Percentiles rank a stretch among this genome's conserved stretches.
These are phyloP conservation scores for Pharus latifolius DNA, from an alignment of 176 grass and related monocot species.

Conservation along the genomic window DNA sequence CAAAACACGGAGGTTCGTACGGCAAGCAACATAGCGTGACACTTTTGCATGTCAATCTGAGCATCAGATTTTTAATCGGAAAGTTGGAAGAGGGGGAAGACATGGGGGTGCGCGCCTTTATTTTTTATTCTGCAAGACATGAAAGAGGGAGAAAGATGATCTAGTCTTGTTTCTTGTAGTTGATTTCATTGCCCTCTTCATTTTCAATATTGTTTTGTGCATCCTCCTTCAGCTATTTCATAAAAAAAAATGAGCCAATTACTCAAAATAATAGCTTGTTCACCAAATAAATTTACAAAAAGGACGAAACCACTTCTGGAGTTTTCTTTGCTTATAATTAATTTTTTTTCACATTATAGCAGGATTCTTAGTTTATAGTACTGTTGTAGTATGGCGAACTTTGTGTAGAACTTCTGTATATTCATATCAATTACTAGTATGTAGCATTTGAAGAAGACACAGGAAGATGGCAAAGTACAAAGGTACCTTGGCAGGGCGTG, in stretches of 20 bases:
- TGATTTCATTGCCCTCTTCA: background rate
- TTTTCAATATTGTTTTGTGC: background rate
- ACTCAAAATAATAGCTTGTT: background rate
- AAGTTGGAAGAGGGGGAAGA: too few species aligned
- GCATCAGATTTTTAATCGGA: too few species aligned
- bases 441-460: too few species aligned
- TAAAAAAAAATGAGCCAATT: background rate
- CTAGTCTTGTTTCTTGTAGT: background rate
- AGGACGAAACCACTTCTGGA: background rate
- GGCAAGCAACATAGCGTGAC: too few species aligned
- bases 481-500: slow-evolving; percentile 35
- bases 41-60: too few species aligned
- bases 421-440: too few species aligned
- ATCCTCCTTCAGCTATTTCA: slow-evolving; percentile 24
- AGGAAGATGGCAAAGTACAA: background rate
- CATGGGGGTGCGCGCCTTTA: too few species aligned
- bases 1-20: too few species aligned
- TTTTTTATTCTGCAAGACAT: too few species aligned
- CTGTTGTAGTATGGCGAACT: too few species aligned
- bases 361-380: background rate
- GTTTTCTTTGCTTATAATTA: background rate
- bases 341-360: background rate
- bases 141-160: too few species aligned
- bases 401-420: too few species aligned
- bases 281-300: background rate